A percentile compares a stretch with the other conserved stretches of the same genome.
These are phyloP conservation scores for Reticulascus tulasneorum DNA, from an alignment of 2,329 filamentous ascomycete genomes.

Conservation along the genomic window DNA sequence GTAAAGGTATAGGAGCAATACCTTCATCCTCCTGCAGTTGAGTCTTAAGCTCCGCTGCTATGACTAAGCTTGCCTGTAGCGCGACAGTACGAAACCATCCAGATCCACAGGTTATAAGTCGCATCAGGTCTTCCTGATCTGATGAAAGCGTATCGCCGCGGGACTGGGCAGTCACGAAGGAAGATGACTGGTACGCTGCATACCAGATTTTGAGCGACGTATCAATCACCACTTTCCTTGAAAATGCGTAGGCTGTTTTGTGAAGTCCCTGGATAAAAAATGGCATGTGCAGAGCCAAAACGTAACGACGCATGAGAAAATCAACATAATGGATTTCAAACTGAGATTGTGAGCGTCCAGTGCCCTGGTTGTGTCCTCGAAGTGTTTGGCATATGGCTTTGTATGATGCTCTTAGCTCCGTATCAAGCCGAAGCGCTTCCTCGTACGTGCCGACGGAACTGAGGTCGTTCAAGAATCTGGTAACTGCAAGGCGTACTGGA, in stretches of 20 bases:
- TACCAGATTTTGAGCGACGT: constrained; percentile 43
- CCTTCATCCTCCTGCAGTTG: constrained; percentile 37
- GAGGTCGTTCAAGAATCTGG: constrained; percentile 40
- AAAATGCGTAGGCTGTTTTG: constrained; percentile 45
- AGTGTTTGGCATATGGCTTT: constrained; percentile 32
- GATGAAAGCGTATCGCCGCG: constrained; percentile 3
- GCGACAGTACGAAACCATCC: constrained; percentile 36
- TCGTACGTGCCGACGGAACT: constrained; percentile 33
- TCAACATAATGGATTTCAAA: constrained; percentile 45
- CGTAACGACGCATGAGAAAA: constrained; percentile 49
- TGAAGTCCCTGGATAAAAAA: constrained; percentile 38
- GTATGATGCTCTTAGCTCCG: constrained; percentile 37
- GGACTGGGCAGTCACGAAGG: constrained; percentile 7
- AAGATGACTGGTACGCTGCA: constrained; percentile 26
- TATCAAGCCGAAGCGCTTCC: constrained; percentile 39
- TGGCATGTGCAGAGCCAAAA: constrained; percentile 52
- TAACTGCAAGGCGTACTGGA: constrained; percentile 36
- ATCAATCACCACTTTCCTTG: constrained; percentile 45
- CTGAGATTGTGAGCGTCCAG: constrained; percentile 18
- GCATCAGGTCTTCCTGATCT: constrained; percentile 24
- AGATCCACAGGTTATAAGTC: constrained; percentile 32
- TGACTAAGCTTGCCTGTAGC: constrained; percentile 29
- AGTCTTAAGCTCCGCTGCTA: constrained; percentile 35
- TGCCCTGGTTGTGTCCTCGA: constrained; percentile 16
- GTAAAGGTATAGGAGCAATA: constrained; percentile 26